phyloP scores from a whole-genome alignment of 768 basidiomycete genomes.

The Tylopilus rubrobrunneus region DNA sequence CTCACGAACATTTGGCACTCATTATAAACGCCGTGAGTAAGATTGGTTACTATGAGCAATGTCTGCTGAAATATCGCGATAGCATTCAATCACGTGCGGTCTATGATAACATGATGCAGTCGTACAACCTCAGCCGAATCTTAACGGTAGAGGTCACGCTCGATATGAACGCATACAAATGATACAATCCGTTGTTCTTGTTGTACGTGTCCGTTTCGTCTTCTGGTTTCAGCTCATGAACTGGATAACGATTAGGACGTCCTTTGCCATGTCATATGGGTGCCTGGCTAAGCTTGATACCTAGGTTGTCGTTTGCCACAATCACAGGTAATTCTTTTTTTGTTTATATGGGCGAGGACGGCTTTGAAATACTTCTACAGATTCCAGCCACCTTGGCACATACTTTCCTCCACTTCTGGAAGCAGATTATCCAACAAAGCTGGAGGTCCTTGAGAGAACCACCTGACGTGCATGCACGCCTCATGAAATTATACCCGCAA shows the following conservation, averaged over 20 bases:
- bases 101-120: conserved; percentile 54
- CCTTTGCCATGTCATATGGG: conserved; percentile 32
- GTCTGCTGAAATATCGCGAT: background rate
- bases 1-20: conserved; percentile 64
- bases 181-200: conserved; percentile 59
- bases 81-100: conserved; percentile 59
- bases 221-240: conserved; percentile 1
- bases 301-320: conserved; percentile 74
- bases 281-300: conserved; percentile 42
- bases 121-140: conserved; percentile 59
- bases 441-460: conserved; percentile 71
- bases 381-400: conserved; percentile 28
- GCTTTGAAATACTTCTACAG: background rate
- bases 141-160: conserved; percentile 51
- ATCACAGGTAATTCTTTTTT: conserved; percentile 51
- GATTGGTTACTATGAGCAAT: background rate
- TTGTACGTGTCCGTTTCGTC: conserved; percentile 30
- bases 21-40: conserved; percentile 53
- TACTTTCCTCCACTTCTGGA: conserved; percentile 61
- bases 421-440: conserved; percentile 71
- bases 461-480: conserved; percentile 78
- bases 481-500: conserved; percentile 70
- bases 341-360: background rate
- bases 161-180: conserved; percentile 47
- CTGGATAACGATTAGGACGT: conserved; percentile 11